These are phyloP conservation scores for Ustilago crameri DNA, from an alignment of 1,284 basidiomycete species.

Conservation along the genomic window DNA sequence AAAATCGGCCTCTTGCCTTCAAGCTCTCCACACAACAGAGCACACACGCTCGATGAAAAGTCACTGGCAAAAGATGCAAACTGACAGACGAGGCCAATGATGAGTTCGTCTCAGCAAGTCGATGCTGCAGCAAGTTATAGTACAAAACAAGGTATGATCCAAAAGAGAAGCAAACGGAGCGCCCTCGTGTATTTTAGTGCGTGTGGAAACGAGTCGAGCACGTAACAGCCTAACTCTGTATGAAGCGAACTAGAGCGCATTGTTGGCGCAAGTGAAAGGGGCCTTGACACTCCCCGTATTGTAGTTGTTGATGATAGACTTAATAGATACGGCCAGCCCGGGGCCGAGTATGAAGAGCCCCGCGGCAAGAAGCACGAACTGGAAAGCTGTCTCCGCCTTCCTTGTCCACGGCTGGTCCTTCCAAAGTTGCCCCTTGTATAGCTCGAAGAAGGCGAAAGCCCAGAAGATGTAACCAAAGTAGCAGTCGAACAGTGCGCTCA, in stretches of 20 bases:
- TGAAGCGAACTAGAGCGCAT: constrained; percentile 12
- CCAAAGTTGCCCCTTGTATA: constrained; percentile 68
- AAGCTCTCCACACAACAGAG: too few species aligned
- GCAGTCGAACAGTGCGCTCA: constrained; percentile 68
- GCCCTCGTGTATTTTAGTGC: background rate
- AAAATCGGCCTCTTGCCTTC: background rate
- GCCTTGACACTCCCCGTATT: constrained; percentile 44
- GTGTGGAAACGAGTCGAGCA: too few species aligned
- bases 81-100: too few species aligned
- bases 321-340: constrained; percentile 69
- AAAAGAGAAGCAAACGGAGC: background rate
- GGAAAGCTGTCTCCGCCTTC: constrained; percentile 61
- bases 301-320: constrained; percentile 71
- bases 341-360: constrained; percentile 71
- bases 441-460: constrained; percentile 70
- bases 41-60: too few species aligned
- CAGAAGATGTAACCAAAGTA: constrained; percentile 70
- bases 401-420: constrained; percentile 37
- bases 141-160: background rate
- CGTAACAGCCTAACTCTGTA: too few species aligned
- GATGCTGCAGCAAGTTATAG: too few species aligned
- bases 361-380: constrained; percentile 69
- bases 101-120: too few species aligned
- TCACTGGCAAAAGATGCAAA: too few species aligned
- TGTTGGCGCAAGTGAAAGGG: constrained; percentile 60